Evolutionary conservation across 768 basidiomycete species (phyloP).

Genomic region (Tricholoma sp.): DNA sequence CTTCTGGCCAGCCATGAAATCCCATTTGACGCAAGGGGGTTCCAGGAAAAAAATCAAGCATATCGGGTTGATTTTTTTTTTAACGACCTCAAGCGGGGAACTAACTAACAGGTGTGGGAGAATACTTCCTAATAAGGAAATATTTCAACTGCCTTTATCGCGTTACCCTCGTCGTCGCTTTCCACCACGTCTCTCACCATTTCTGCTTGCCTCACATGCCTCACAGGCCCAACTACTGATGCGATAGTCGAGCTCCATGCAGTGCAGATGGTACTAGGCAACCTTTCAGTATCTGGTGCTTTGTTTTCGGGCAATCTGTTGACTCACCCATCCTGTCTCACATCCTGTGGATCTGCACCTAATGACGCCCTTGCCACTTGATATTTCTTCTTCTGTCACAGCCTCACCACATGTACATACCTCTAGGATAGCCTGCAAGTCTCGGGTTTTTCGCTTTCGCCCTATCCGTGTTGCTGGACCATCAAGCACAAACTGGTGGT

Average conservation of each 20-base stretch:
- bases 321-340: conserved; percentile 1
- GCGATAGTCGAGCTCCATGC: background rate
- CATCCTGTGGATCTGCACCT: background rate
- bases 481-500: background rate
- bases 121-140: background rate
- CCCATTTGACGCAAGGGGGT: conserved; percentile 13
- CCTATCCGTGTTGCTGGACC: background rate
- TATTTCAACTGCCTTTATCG: background rate
- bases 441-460: background rate
- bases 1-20: too few species aligned
- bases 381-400: background rate
- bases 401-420: conserved; percentile 1
- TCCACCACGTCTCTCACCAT: background rate
- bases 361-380: background rate
- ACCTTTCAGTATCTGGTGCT: background rate
- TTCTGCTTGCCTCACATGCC: background rate
- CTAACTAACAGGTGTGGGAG: conserved; percentile 1
- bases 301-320: background rate
- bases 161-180: background rate
- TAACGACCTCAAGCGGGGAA: background rate
- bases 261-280: background rate
- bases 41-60: conserved; percentile 6
- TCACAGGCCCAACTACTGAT: background rate
- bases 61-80: background rate
- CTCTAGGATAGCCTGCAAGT: conserved; percentile 1